Evolutionary conservation across 805 yeast species (phyloP), one percentile per base, ranked within the genome.

Genomic region (Candida methanosorbosa): DNA sequence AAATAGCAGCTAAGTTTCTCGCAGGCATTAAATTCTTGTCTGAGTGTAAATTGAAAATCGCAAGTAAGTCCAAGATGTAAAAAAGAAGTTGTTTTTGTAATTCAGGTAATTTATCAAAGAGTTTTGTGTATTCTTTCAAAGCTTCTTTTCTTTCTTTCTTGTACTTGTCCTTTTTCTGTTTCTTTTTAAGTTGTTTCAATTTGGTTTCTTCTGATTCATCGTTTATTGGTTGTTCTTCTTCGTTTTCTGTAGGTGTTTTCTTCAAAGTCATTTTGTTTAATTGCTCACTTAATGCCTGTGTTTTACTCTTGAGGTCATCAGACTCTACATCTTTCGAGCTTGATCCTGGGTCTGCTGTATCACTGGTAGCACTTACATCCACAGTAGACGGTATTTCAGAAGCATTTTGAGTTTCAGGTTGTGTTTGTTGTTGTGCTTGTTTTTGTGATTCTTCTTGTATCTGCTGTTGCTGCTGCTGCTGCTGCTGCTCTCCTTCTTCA

Each of bases 1-100:
- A 92, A 38, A 92, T 84, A 2, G 97, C 95, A 1, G 97, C 95
- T 43, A 92, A 64, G 54, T 92, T 92, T 47, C 86, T 74, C 1
- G 95, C 84, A 2, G 96, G 78, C 99, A 92, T 92, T 43, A 85
- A 64, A 54, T 88, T 92, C 39, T 74, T 74, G 33, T 72, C 73
- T 13, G 94, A 70, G 49, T 82, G 79, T 39, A 81, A 75, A 29
- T 87, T 81, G 49, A 92, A 94, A 61, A 87, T 72, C 12, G 94
- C 81, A 38, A 92, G 65, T 43, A 92, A 63, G 56, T 92, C 98
- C 41, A 92, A 61, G 17, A 92, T 72, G 62, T 92, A 92, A 43
- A 87, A 81, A 6, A 92, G 64, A 21, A 92, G 64, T 49, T 90
- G 95, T 45, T 79, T 77, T 37, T 90, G 78, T 30, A 81, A 68